These are phyloP conservation scores for Pseudogymnoascus sp. DNA, from an alignment of 2,329 filamentous ascomycete genomes.

Conservation along the genomic window DNA sequence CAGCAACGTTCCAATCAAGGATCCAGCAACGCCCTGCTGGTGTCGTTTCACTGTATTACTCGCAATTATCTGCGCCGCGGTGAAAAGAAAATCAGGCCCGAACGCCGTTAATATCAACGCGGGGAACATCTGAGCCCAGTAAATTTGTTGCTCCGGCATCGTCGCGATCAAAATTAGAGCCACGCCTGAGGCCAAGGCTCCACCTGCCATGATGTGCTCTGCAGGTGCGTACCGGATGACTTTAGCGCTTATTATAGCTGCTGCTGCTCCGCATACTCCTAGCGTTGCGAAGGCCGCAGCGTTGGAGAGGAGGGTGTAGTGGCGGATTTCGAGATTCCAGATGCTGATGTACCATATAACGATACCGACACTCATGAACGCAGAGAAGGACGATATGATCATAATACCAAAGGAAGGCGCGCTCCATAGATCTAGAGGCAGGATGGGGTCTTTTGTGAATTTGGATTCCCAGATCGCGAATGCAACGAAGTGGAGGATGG, in stretches of 20 bases:
- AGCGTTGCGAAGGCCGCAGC: not conserved
- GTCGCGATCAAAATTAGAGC: slow-evolving; percentile 18
- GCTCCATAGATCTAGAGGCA: slow-evolving; percentile 21
- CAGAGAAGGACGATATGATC: slow-evolving; percentile 14
- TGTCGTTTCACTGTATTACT: slow-evolving; percentile 40
- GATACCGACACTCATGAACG: slow-evolving; percentile 14
- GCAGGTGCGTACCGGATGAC: not conserved
- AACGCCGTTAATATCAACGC: slow-evolving; percentile 22
- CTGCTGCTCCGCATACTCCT: not conserved
- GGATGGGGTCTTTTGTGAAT: slow-evolving; percentile 16
- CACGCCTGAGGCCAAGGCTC: not conserved
- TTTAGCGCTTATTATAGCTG: not conserved
- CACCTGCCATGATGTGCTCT: not conserved
- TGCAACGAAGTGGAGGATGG: slow-evolving; percentile 12
- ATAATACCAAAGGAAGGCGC: slow-evolving; percentile 18
- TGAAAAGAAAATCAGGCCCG: slow-evolving; percentile 42
- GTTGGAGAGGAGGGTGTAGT: not conserved
- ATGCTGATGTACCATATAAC: not conserved
- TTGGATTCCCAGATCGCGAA: slow-evolving; percentile 18
- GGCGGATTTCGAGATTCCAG: not conserved
- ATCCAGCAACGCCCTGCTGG: slow-evolving; percentile 43
- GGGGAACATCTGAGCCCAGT: not conserved
- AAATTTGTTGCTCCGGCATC: slow-evolving; percentile 16
- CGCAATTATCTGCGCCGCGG: slow-evolving; percentile 43
- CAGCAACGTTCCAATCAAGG: slow-evolving; percentile 38